phyloP scores from a whole-genome alignment of 768 basidiomycete genomes.

The Butyriboletus loyo region DNA sequence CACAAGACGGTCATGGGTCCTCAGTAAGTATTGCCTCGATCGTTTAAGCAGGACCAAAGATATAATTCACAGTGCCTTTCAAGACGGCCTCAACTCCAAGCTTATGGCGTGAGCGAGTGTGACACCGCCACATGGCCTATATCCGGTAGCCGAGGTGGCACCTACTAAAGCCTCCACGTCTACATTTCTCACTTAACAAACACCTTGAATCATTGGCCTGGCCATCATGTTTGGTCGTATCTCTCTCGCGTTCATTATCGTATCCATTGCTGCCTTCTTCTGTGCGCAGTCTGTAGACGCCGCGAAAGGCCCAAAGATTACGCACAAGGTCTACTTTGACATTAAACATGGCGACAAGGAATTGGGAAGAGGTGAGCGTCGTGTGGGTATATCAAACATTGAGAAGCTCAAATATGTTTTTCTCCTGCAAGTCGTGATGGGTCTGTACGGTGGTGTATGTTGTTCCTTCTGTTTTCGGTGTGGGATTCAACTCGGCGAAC shows the following conservation, averaged over 20 bases:
- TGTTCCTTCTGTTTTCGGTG: neutral
- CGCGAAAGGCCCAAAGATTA: constrained; percentile 84
- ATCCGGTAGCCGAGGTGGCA: no score
- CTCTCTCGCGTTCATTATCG: constrained; percentile 57
- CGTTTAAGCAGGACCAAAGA: no score
- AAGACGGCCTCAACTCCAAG: no score
- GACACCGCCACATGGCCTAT: no score
- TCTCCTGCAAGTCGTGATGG: constrained; percentile 62
- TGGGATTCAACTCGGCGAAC: neutral
- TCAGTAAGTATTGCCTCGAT: no score
- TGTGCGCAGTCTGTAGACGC: constrained; percentile 74
- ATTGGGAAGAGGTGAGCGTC: constrained; percentile 69
- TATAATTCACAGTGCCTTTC: no score
- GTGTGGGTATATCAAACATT: neutral
- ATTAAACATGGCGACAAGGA: constrained; percentile 88
- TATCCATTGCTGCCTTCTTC: constrained; percentile 67
- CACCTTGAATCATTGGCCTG: constrained; percentile 1
- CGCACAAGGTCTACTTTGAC: constrained; percentile 93
- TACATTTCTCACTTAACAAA: constrained; percentile 10
- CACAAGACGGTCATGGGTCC: no score
- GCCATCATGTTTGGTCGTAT: constrained; percentile 54
- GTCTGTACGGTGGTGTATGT: constrained; percentile 84
- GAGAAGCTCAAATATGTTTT: constrained; percentile 5
- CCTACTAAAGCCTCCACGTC: no score
- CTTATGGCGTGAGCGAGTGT: no score